These are phyloP conservation scores for Coccomyxa sp. DNA, from an alignment of 139 green algal species.

Conservation along the genomic window DNA sequence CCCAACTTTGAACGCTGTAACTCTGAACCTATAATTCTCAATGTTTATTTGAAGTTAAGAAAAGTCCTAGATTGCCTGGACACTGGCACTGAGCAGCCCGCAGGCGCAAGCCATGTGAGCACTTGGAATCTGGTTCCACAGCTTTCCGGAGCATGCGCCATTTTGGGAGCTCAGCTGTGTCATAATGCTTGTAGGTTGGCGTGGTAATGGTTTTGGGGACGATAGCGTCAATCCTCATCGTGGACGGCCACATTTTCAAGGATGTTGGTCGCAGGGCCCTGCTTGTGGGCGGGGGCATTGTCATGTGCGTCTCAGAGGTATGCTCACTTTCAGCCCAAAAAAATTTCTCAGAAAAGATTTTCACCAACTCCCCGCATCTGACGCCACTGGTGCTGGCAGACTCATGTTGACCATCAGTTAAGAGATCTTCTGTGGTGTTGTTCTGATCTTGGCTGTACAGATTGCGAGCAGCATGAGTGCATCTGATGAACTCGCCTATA, in stretches of 20 bases:
- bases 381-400: neutral
- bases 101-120: too few species aligned
- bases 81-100: too few species aligned
- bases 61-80: too few species aligned
- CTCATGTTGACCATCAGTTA: neutral
- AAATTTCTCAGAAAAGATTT: too few species aligned
- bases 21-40: too few species aligned
- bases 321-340: neutral
- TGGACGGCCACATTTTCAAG: neutral
- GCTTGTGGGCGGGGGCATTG: neutral
- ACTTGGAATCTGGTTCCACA: too few species aligned
- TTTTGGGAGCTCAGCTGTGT: too few species aligned
- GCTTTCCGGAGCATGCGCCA: too few species aligned
- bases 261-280: neutral
- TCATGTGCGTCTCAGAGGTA: neutral
- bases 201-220: neutral
- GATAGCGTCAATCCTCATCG: neutral
- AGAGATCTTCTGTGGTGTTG: neutral
- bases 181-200: neutral
- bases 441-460: neutral
- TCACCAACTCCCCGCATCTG: neutral
- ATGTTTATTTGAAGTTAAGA: too few species aligned
- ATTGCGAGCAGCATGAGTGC: neutral
- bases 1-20: too few species aligned
- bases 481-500: neutral